Evolutionary conservation across 2,329 filamentous ascomycete genomes (phyloP).

Genomic region (Aspergillus novoparasiticus): DNA sequence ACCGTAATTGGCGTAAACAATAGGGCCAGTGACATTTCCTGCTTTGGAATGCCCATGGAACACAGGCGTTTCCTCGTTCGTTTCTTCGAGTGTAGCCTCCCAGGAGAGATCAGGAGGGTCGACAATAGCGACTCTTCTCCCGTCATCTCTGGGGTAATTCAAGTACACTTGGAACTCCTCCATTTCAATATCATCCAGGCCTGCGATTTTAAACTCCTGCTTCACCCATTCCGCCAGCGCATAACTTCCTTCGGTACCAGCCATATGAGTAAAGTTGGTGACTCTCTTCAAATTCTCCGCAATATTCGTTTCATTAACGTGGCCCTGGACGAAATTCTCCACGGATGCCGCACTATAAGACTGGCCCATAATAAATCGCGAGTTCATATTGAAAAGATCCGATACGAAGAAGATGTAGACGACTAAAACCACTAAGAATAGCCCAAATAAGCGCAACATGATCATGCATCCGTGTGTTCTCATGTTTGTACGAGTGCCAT

Average conservation of each 20-base stretch:
- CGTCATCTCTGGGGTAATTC: slow-evolving; percentile 81
- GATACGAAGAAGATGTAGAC: slow-evolving; percentile 85
- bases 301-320: slow-evolving; percentile 70
- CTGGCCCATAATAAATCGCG: slow-evolving; percentile 64
- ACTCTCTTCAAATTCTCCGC: slow-evolving; percentile 74
- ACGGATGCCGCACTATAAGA: slow-evolving; percentile 85
- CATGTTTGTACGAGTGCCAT: slow-evolving; percentile 33
- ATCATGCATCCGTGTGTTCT: slow-evolving; percentile 64
- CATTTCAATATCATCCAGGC: slow-evolving; percentile 73
- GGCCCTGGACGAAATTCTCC: slow-evolving; percentile 71
- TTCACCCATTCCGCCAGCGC: slow-evolving; percentile 83
- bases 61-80: slow-evolving; percentile 71
- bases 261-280: slow-evolving; percentile 84
- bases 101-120: slow-evolving; percentile 69
- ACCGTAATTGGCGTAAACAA: slow-evolving; percentile 93
- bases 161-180: slow-evolving; percentile 87
- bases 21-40: slow-evolving; percentile 80
- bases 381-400: slow-evolving; percentile 73
- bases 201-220: slow-evolving; percentile 70
- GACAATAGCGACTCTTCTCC: slow-evolving; percentile 79
- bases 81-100: slow-evolving; percentile 83
- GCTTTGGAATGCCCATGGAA: slow-evolving; percentile 90
- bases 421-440: slow-evolving; percentile 73
- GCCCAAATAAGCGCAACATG: slow-evolving; percentile 71
- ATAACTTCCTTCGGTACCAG: slow-evolving; percentile 91